phyloP scores from a whole-genome alignment of 2,329 filamentous ascomycete genomes.

The Myriosclerotinia duriaeana region DNA sequence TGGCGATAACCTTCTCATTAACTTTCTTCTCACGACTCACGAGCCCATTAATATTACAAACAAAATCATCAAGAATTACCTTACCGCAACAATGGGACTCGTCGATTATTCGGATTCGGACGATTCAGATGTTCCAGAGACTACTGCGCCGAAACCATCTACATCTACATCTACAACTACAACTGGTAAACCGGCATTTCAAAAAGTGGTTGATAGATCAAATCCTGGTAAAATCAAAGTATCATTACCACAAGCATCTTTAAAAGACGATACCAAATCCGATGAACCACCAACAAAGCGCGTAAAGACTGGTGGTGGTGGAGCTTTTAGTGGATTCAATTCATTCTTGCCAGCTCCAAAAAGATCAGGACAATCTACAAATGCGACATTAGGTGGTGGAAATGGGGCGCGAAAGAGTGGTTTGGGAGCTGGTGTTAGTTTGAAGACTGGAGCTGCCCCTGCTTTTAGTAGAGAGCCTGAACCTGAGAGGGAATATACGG shows the following conservation, averaged over 20 bases:
- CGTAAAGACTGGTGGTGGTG: constrained; percentile 57
- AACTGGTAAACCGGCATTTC: constrained; percentile 60
- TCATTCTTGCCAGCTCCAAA: constrained; percentile 86
- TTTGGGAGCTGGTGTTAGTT: constrained; percentile 58
- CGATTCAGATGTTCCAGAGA: constrained; percentile 53
- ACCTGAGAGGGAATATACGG: constrained; percentile 30
- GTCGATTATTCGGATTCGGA: constrained; percentile 72
- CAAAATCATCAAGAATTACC: constrained; percentile 10
- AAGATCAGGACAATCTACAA: constrained; percentile 47
- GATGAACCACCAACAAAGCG: constrained; percentile 70
- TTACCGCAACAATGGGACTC: constrained; percentile 53
- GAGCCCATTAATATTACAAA: background rate
- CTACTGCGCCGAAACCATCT: constrained; percentile 40
- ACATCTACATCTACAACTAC: constrained; percentile 34
- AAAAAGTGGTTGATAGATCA: constrained; percentile 77
- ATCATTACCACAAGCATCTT: constrained; percentile 60
- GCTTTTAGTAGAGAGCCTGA: constrained; percentile 68
- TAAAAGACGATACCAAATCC: constrained; percentile 42
- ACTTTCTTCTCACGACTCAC: background rate
- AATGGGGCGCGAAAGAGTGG: constrained; percentile 36
- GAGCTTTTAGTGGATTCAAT: constrained; percentile 78
- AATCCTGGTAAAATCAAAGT: constrained; percentile 84
- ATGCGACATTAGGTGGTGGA: constrained; percentile 40
- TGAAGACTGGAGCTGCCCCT: constrained; percentile 81
- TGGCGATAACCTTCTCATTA: constrained; percentile 3